Conservation (phyloP, 768 basidiomycete genomes). For the Hortiboletus flavorubellus region DNA sequence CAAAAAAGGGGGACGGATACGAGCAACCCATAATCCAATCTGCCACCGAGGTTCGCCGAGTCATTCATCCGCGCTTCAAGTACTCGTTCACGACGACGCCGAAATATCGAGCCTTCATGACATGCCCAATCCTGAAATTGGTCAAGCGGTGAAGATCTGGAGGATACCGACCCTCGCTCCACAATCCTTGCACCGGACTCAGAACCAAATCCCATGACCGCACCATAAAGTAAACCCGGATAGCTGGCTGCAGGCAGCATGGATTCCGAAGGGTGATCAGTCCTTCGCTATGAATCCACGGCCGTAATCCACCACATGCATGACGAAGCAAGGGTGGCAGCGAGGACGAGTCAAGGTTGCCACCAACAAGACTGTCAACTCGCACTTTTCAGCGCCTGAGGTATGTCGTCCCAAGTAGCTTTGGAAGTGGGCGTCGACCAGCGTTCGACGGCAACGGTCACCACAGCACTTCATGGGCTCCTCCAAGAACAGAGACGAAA, state of each 20-base stretch:
- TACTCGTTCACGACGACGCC: constrained; percentile 21
- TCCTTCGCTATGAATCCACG: constrained; percentile 22
- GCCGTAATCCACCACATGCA: constrained; percentile 25
- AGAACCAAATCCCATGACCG: constrained; percentile 32
- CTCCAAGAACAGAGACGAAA: constrained; percentile 25
- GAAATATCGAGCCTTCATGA: constrained; percentile 23
- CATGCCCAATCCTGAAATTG: constrained; percentile 32
- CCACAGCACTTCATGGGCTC: constrained; percentile 16
- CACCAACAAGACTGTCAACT: constrained; percentile 29
- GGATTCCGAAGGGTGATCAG: constrained; percentile 29
- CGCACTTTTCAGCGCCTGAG: constrained; percentile 29
- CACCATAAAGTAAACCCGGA: constrained; percentile 27
- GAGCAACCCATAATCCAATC: constrained; percentile 27
- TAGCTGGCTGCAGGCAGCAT: constrained; percentile 25
- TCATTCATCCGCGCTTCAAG: constrained; percentile 25
- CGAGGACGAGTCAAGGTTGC: constrained; percentile 31
- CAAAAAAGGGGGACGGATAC: constrained; percentile 45
- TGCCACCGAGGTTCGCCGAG: constrained; percentile 23
- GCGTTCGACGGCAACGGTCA: constrained; percentile 20
- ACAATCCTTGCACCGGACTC: constrained; percentile 32
- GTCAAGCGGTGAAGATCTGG: constrained; percentile 34
- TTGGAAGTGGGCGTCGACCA: constrained; percentile 21
- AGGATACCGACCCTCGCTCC: constrained; percentile 27
- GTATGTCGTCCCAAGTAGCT: constrained; percentile 24
- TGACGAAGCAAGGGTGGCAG: constrained; percentile 14